phyloP scores from a whole-genome alignment of 495 filamentous ascomycete genomes.

The Hypoxylon cercidicola region DNA sequence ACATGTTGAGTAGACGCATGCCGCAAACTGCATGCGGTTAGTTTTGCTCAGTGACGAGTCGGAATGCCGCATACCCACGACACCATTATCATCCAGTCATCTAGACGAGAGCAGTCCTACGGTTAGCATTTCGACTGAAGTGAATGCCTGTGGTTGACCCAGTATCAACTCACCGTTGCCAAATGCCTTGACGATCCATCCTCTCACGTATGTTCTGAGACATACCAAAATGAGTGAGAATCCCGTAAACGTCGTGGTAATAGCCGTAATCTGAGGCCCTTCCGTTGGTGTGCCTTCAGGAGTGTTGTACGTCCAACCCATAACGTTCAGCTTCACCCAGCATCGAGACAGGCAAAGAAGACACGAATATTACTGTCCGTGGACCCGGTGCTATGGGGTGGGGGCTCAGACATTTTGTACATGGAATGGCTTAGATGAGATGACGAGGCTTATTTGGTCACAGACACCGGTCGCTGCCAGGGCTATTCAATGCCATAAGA shows the following conservation, averaged over 20 bases:
- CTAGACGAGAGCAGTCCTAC: slow-evolving; percentile 18
- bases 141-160: neutral
- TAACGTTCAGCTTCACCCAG: slow-evolving; percentile 17
- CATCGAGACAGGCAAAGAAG: neutral
- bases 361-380: neutral
- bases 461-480: neutral
- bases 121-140: neutral
- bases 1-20: slow-evolving; percentile 8
- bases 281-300: slow-evolving; percentile 49
- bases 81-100: slow-evolving; percentile 53
- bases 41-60: neutral
- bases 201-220: slow-evolving; percentile 51
- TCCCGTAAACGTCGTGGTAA: slow-evolving; percentile 45
- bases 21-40: slow-evolving; percentile 1
- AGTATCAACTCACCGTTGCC: slow-evolving; percentile 42
- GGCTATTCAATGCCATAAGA: neutral
- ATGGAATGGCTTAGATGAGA: neutral
- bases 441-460: neutral
- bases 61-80: slow-evolving; percentile 47
- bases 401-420: neutral
- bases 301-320: slow-evolving; percentile 58
- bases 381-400: neutral
- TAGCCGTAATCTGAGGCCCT: slow-evolving; percentile 47
- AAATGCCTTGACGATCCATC: slow-evolving; percentile 46
- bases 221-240: slow-evolving; percentile 50